These are phyloP conservation scores for Ophiostoma australiae DNA, from an alignment of 2,329 filamentous ascomycete genomes.

Conservation along the genomic window DNA sequence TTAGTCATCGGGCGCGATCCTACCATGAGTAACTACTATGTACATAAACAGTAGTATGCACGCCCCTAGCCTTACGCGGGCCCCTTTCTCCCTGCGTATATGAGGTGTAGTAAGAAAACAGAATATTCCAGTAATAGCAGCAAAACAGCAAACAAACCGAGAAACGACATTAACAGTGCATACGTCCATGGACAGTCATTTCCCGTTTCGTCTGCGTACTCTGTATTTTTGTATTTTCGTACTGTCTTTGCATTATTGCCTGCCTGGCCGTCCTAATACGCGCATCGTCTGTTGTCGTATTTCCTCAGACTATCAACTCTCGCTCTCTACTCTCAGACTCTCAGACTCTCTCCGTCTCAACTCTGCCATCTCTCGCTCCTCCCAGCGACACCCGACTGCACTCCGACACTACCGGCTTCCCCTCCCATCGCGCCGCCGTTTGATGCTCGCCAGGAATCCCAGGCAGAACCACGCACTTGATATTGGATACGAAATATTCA, in stretches of 20 bases:
- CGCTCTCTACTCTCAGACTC: too few species aligned
- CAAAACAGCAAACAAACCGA: too few species aligned
- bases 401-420: not conserved
- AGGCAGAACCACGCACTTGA: not conserved
- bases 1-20: not conserved
- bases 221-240: not conserved
- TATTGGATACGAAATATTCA: too few species aligned
- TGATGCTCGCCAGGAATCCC: slow-evolving; percentile 21
- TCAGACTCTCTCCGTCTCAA: not conserved
- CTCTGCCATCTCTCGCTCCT: not conserved
- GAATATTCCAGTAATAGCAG: not conserved
- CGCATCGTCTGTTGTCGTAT: not conserved
- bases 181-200: slow-evolving; percentile 4
- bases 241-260: not conserved
- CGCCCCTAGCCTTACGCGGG: not conserved
- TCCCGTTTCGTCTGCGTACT: slow-evolving; percentile 15
- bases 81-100: slow-evolving; percentile 13
- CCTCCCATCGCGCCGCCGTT: slow-evolving; percentile 13
- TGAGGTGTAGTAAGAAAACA: slow-evolving; percentile 10
- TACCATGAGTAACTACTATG: too few species aligned
- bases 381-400: not conserved
- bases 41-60: not conserved
- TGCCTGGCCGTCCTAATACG: not conserved
- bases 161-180: not conserved
- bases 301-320: too few species aligned